Percentiles rank a stretch among this genome's conserved stretches.
Evolutionary conservation across 2,329 filamentous ascomycete genomes (phyloP).

Genomic region (Fonsecaea multimorphosa): DNA sequence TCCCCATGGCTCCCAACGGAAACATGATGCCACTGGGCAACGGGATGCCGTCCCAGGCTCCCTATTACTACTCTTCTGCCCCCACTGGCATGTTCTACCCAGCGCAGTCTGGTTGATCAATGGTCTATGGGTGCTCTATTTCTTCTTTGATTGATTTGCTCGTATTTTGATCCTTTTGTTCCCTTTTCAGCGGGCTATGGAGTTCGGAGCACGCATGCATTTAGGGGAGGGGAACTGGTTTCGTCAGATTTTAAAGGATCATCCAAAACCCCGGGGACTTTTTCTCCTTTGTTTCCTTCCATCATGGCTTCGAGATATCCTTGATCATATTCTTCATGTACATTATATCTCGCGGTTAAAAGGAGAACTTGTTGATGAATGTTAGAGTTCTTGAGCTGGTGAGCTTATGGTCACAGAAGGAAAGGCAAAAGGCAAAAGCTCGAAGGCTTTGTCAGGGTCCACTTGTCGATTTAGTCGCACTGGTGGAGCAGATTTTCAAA

Average conservation of each 20-base stretch:
- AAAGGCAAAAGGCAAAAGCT: neutral
- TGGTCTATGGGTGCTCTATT: neutral
- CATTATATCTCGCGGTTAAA: slow-evolving; percentile 32
- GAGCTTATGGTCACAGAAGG: neutral
- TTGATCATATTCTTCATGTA: slow-evolving; percentile 33
- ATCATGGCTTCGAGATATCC: slow-evolving; percentile 28
- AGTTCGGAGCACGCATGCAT: slow-evolving; percentile 25
- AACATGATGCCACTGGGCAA: slow-evolving; percentile 74
- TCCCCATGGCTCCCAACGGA: slow-evolving; percentile 58
- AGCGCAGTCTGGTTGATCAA: slow-evolving; percentile 28
- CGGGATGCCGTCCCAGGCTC: slow-evolving; percentile 72
- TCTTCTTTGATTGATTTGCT: slow-evolving; percentile 19
- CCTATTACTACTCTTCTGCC: slow-evolving; percentile 63
- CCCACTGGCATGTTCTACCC: slow-evolving; percentile 58
- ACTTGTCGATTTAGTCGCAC: neutral
- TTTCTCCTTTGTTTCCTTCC: slow-evolving; percentile 19
- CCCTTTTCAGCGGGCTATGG: slow-evolving; percentile 29
- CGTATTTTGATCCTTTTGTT: slow-evolving; percentile 3
- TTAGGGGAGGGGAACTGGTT: slow-evolving; percentile 26
- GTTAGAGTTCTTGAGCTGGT: slow-evolving; percentile 9
- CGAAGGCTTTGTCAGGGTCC: neutral
- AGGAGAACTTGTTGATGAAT: slow-evolving; percentile 17
- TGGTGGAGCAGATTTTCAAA: neutral
- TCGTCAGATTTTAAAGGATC: slow-evolving; percentile 17
- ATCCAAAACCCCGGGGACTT: slow-evolving; percentile 7